phyloP scores from a whole-genome alignment of 306 rosid genomes.

The Calophaca sinica region DNA sequence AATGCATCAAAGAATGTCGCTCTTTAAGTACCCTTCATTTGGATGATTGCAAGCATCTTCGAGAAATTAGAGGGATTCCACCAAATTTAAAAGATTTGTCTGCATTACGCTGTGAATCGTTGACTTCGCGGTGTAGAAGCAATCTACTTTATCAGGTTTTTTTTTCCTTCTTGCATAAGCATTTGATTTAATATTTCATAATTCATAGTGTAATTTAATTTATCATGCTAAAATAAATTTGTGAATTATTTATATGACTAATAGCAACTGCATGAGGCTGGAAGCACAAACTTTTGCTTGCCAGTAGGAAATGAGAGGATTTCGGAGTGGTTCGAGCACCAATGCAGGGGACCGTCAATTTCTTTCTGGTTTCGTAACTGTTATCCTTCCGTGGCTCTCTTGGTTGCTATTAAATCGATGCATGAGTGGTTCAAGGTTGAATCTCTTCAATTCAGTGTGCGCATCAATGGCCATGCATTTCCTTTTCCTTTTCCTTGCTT shows the following conservation, averaged over 20 bases:
- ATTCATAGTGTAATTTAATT: not conserved
- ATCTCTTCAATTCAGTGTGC: too few relatives aligned
- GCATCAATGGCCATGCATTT: not conserved
- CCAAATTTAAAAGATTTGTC: not conserved
- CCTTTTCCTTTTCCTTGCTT: not conserved
- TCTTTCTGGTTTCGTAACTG: conserved; percentile 27
- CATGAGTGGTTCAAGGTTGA: too few relatives aligned
- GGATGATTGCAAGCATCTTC: not conserved
- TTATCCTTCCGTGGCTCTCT: not conserved
- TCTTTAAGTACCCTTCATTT: not conserved
- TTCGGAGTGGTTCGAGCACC: not conserved
- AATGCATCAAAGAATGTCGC: not conserved
- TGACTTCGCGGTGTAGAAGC: conserved; percentile 10
- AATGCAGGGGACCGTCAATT: not conserved
- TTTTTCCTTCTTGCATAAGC: not conserved
- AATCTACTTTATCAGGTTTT: conserved; percentile 22
- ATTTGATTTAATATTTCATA: not conserved
- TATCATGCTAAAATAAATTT: not conserved
- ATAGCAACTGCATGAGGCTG: not conserved
- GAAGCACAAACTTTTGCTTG: not conserved
- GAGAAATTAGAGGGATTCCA: conserved; percentile 38
- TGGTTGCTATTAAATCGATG: not conserved
- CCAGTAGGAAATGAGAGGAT: not conserved
- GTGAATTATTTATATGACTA: not conserved
- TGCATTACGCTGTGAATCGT: not conserved